Evolutionary conservation across 1,284 basidiomycete genomes (phyloP).

Genomic region (Amylostereum chailletii): DNA sequence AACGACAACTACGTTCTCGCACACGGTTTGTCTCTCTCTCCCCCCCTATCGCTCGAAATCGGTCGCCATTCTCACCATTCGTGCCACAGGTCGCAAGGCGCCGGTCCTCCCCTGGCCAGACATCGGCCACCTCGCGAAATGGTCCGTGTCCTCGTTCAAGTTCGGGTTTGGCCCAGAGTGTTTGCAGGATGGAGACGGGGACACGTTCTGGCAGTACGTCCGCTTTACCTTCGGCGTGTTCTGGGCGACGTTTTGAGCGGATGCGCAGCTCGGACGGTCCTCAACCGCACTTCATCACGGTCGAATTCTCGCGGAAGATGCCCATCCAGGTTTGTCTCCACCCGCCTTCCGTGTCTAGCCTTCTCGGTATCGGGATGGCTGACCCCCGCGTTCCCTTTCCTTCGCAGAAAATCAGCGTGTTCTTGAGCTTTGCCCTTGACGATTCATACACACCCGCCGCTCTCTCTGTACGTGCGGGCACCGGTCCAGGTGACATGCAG

Average conservation of each 20-base stretch:
- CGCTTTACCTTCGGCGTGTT: neutral
- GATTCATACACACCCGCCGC: constrained; percentile 97
- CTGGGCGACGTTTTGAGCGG: constrained; percentile 1
- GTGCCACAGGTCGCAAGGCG: constrained; percentile 26
- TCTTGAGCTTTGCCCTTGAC: constrained; percentile 81
- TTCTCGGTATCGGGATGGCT: no score
- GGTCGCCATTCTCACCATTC: neutral
- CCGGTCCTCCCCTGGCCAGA: constrained; percentile 64
- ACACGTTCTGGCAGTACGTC: constrained; percentile 97
- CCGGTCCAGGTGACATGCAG: constrained; percentile 86
- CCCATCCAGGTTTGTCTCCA: constrained; percentile 63
- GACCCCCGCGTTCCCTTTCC: neutral
- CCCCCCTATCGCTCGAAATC: neutral
- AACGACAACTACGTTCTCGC: no score
- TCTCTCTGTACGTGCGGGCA: constrained; percentile 86
- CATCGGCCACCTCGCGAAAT: constrained; percentile 79
- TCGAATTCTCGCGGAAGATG: constrained; percentile 89
- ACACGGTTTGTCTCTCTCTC: neutral
- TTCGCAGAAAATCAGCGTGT: constrained; percentile 81
- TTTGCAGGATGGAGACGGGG: constrained; percentile 79
- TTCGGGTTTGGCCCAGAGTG: constrained; percentile 95
- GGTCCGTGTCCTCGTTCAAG: constrained; percentile 97
- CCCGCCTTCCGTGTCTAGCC: no score
- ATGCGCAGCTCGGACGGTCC: constrained; percentile 84
- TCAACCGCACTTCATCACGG: constrained; percentile 92